Base-by-base conservation (phyloP, 2,329 filamentous ascomycete genomes). In the Aspergillus sp. region DNA sequence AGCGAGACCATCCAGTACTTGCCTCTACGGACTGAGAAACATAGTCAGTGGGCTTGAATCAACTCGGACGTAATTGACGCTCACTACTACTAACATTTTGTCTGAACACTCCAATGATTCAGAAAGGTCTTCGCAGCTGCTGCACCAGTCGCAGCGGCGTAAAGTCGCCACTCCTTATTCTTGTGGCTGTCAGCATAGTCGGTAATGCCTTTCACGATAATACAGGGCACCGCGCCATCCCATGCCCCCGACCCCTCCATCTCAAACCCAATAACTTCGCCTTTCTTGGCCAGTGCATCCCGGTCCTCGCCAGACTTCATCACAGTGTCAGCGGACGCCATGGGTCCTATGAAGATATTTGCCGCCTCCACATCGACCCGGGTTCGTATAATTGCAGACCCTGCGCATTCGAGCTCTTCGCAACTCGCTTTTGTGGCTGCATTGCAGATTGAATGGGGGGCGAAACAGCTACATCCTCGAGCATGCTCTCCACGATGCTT, bases 161-260 rank as follows among this genome's bases (percentile, higher is more conserved):
- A 64, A n/a, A 43, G 23, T 19, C 62, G 62, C 62, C 62, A 64
- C 3, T 19, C 17, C 39, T 64, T 62, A 17, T 55, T 57, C 51
- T 64, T 63, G 33, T 64, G 62, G n/a, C 56, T 58, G 46, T 64
- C 62, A 8, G 59, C 61, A 55, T 64, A 64, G 40, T 62, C 62
- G 41, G 56, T 62, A 6, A 61, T 52, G 2, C 62, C 62, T 40
- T 53, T 52, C 15, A 56, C 45, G 15, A 56, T 41, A 2, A 52
- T 19, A 17, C 52, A 55, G 35, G 35, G 12, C 9, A 45, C 17
- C 2, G 41, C 6, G 12, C 47, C 21, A 17, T 52, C 55, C 55
- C 47, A 52, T 4, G 41, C 40, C 8, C 55, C 55, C 6, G 55
- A 40, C 0, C 47, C 55, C n/a, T 56, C 55, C 55, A 52, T 56